Evolutionary conservation across 2,329 filamentous ascomycete genomes (phyloP).

Genomic region (Sporothrix pallida): DNA sequence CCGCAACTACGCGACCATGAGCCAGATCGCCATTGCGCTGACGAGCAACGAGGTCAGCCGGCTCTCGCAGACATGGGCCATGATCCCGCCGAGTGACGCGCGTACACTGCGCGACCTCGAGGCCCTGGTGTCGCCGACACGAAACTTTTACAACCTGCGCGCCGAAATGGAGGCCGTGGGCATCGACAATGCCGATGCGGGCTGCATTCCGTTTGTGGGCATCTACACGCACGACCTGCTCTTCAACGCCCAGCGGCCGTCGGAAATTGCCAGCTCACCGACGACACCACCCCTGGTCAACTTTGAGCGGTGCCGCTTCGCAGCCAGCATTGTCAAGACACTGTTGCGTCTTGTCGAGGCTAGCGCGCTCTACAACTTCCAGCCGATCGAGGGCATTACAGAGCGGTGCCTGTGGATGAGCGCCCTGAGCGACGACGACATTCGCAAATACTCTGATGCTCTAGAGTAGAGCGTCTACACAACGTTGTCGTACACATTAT

Average conservation of each 20-base stretch:
- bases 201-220: constrained; percentile 83
- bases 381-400: constrained; percentile 75
- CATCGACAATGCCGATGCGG: constrained; percentile 60
- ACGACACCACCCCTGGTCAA: constrained; percentile 74
- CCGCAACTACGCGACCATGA: constrained; percentile 84
- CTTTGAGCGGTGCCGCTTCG: constrained; percentile 79
- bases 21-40: constrained; percentile 78
- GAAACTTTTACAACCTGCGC: constrained; percentile 78
- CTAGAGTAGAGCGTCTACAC: constrained; percentile 48
- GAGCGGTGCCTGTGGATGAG: constrained; percentile 87
- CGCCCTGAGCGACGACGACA: constrained; percentile 76
- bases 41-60: constrained; percentile 74
- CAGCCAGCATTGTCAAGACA: constrained; percentile 79
- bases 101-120: constrained; percentile 72
- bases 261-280: constrained; percentile 72
- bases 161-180: constrained; percentile 77
- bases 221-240: constrained; percentile 84
- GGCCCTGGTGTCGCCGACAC: constrained; percentile 73
- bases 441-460: constrained; percentile 60
- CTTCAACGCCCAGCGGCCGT: constrained; percentile 79
- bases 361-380: constrained; percentile 74
- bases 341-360: constrained; percentile 78
- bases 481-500: not conserved
- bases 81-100: constrained; percentile 69
- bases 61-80: constrained; percentile 71